Conservation (phyloP, 2,329 filamentous ascomycete species). For the Curvularia lunata region DNA sequence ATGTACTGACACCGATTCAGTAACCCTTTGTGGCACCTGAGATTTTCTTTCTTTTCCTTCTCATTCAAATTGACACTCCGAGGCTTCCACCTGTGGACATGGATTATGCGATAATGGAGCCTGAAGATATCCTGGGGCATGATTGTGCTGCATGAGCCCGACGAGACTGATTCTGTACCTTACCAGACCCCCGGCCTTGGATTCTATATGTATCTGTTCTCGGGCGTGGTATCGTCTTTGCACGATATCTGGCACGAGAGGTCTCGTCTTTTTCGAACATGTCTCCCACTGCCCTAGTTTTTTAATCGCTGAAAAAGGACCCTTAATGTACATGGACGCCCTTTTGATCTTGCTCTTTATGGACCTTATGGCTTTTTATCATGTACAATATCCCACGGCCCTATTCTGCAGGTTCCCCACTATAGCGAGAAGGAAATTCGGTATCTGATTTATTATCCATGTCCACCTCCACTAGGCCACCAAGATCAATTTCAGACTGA, state of each 20-base stretch:
- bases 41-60: not conserved
- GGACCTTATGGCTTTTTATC: constrained; percentile 2
- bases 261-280: constrained; percentile 4
- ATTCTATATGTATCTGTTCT: constrained; percentile 8
- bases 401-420: not conserved
- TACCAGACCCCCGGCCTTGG: constrained; percentile 5
- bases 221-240: not conserved
- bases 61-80: constrained; percentile 2
- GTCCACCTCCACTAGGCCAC: not conserved
- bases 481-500: not conserved
- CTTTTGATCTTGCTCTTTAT: constrained; percentile 6
- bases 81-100: constrained; percentile 9
- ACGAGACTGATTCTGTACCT: constrained; percentile 14
- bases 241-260: constrained; percentile 4
- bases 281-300: constrained; percentile 6
- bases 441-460: not conserved
- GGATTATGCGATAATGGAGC: constrained; percentile 14
- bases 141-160: constrained; percentile 11
- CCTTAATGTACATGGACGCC: constrained; percentile 4
- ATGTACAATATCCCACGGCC: constrained; percentile 10
- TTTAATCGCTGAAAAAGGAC: constrained; percentile 5
- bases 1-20: constrained; percentile 9
- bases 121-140: constrained; percentile 8
- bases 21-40: constrained; percentile 6
- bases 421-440: constrained; percentile 2